Evolutionary conservation across 352 stramenopile species (phyloP), one percentile per base, ranked within the genome.

Genomic region (Pythium rhizo-oryzae): DNA sequence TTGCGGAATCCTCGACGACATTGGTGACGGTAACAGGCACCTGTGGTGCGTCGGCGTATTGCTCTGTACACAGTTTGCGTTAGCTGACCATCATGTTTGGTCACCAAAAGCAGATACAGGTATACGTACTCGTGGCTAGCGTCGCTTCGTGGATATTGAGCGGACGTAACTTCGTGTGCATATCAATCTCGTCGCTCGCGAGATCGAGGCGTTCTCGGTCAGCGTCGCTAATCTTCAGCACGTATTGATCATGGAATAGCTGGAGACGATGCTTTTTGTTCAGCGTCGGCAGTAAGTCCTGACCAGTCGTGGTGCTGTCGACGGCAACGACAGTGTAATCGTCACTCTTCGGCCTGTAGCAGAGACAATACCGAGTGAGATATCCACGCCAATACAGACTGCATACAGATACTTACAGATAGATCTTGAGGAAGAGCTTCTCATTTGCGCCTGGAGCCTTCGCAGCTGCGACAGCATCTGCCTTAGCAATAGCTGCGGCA

Each of bases 271-370:
- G 89, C 66, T 95, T 95, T 52, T 94, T 96, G 71, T 92, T 94
- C 2, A 96, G 75, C n/a, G 86, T 92, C 19, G 89, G 89, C 53
- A 96, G 52, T 33, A 96, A 65, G 51, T 96, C 87, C 67, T 93
- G 86, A 21, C 89, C 87, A 1, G 89, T 84, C 9, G 84, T 96
- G 4, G 67, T 92, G 69, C 76, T 75, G 50, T 95, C 87, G 67
- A 96, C 90, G 3, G 89, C 84, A 23, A 95, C 87, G 44, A 96
- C 89, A 7, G 89, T 94, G 78, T 96, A 94, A 75, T 96, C 87
- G 47, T 96, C 87, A 57, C 85, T 93, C 76, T 93, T 96, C 0
- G 89, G 89, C 83, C 88, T 96, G 49, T 7, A 21, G 8, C 47
- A 30, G 2, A 55, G 15, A 37, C 4, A 11, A 30, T 8, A 28